phyloP scores from a whole-genome alignment of 2,329 filamentous ascomycete species.

The Alternaria sp. region DNA sequence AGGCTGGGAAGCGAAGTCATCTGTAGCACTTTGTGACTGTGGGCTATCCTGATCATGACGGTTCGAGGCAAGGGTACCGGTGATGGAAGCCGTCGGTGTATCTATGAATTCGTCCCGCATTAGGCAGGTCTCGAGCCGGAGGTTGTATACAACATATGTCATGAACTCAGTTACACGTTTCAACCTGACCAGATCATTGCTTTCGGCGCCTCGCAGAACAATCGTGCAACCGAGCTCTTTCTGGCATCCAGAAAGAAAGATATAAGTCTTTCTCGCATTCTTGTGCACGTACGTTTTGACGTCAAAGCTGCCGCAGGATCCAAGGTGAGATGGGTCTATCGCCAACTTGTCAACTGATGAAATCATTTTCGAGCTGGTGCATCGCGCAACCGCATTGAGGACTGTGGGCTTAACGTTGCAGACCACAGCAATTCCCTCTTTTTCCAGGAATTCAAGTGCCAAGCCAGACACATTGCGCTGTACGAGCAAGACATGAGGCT shows the following conservation, averaged over 20 bases:
- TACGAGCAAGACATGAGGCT: conserved; percentile 86
- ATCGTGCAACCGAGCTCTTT: conserved; percentile 95
- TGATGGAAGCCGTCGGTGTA: conserved; percentile 70
- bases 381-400: conserved; percentile 91
- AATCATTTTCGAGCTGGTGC: conserved; percentile 89
- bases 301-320: conserved; percentile 85
- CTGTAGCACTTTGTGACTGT: not conserved
- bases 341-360: conserved; percentile 94
- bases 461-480: conserved; percentile 92
- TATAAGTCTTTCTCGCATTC: conserved; percentile 89
- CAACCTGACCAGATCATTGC: conserved; percentile 74
- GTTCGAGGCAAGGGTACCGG: conserved; percentile 38
- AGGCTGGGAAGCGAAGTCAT: conserved; percentile 1
- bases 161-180: conserved; percentile 98
- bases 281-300: conserved; percentile 93
- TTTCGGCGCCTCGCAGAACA: conserved; percentile 81
- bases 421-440: conserved; percentile 89
- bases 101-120: conserved; percentile 92
- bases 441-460: conserved; percentile 85
- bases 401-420: conserved; percentile 98
- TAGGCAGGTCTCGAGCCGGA: conserved; percentile 93
- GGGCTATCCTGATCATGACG: conserved; percentile 23
- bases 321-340: conserved; percentile 75
- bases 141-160: conserved; percentile 98
- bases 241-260: conserved; percentile 89